Conservation (phyloP, 257 asterid genomes). For the Ophiorrhiza pumila region DNA sequence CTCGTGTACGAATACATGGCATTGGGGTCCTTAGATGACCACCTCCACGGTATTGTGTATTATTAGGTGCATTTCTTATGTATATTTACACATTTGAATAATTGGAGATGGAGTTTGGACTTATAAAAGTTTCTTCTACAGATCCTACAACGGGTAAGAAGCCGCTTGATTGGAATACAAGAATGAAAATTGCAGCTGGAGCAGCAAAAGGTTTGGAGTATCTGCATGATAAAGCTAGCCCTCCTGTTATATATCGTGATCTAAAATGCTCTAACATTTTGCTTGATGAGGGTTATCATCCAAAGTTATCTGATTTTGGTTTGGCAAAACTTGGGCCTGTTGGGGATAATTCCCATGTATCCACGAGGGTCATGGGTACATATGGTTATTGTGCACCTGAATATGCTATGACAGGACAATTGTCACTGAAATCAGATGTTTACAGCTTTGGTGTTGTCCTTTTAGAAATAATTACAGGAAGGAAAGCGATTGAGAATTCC, state of each 20-base stretch:
- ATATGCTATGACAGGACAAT: slow-evolving; percentile 96
- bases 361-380: slow-evolving; percentile 97
- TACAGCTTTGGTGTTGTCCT: slow-evolving; percentile 96
- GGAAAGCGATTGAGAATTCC: slow-evolving; percentile 78
- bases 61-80: not conserved
- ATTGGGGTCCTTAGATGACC: slow-evolving; percentile 83
- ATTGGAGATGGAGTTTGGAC: slow-evolving; percentile 4
- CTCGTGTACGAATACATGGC: slow-evolving; percentile 89
- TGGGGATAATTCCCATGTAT: slow-evolving; percentile 91
- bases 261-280: slow-evolving; percentile 87
- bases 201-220: slow-evolving; percentile 96
- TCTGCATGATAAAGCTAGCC: slow-evolving; percentile 82
- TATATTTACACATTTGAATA: not conserved
- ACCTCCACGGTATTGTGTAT: slow-evolving; percentile 61
- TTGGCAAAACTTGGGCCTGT: slow-evolving; percentile 94
- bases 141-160: slow-evolving; percentile 59
- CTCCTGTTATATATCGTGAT: slow-evolving; percentile 94
- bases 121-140: slow-evolving; percentile 25
- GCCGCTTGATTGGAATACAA: slow-evolving; percentile 77
- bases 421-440: slow-evolving; percentile 87
- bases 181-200: slow-evolving; percentile 97
- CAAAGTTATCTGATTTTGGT: slow-evolving; percentile 94
- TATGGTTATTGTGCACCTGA: slow-evolving; percentile 98
- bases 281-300: slow-evolving; percentile 71
- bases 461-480: slow-evolving; percentile 85